Percentiles rank a stretch among this genome's conserved stretches.
These are phyloP conservation scores for Teratosphaeria viscida DNA, from an alignment of 2,329 filamentous ascomycete genomes.

Conservation along the genomic window DNA sequence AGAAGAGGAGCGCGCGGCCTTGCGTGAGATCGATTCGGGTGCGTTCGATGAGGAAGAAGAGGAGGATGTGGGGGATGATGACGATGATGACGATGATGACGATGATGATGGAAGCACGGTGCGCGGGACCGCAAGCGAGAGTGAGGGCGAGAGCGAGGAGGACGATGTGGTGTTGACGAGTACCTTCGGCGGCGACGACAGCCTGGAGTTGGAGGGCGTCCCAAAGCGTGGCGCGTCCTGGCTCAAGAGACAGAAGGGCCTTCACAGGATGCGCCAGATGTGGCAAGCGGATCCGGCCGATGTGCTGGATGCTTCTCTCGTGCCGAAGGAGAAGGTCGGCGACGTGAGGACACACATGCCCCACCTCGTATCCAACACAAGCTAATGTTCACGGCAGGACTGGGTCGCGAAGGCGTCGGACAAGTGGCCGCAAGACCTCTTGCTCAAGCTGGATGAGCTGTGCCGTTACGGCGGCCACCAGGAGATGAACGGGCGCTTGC, in stretches of 20 bases:
- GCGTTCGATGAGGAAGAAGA: not conserved
- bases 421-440: not conserved
- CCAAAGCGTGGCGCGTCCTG: not conserved
- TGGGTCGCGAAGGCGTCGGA: not conserved
- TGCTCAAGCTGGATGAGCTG: not conserved
- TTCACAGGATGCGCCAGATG: not conserved
- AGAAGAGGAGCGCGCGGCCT: not conserved
- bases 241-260: not conserved
- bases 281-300: not conserved
- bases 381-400: not conserved
- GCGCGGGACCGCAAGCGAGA: no score
- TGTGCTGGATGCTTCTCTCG: not conserved
- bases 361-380: no score
- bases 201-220: not conserved
- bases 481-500: not conserved
- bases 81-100: not conserved
- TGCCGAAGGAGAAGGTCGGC: not conserved
- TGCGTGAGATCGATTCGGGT: not conserved
- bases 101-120: no score
- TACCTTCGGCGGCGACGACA: not conserved
- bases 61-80: not conserved
- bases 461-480: not conserved
- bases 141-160: not conserved
- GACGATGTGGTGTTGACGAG: not conserved
- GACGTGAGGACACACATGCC: not conserved